Percentiles rank a stretch among this genome's conserved stretches.
phyloP scores from a whole-genome alignment of 768 basidiomycete genomes.

The Cyathus striatus region DNA sequence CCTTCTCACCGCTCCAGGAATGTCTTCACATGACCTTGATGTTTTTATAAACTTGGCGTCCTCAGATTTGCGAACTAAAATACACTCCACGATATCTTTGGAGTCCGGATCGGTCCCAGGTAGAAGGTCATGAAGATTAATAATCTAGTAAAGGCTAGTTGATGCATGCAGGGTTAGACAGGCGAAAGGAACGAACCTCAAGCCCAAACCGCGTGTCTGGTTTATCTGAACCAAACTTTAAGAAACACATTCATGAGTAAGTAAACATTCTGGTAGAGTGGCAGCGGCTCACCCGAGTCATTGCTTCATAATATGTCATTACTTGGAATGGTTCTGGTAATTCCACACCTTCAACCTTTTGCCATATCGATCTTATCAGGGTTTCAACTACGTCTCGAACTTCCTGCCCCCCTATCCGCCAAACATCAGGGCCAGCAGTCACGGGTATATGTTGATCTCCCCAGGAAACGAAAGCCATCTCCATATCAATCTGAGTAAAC shows the following conservation, averaged over 20 bases:
- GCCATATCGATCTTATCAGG: slow-evolving; percentile 74
- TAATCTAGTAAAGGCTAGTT: slow-evolving; percentile 29
- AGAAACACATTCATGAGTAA: slow-evolving; percentile 15
- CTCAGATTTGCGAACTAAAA: slow-evolving; percentile 35
- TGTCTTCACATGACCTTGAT: slow-evolving; percentile 26
- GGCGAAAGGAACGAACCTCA: slow-evolving; percentile 48
- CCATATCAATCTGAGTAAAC: slow-evolving; percentile 95
- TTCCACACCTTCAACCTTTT: slow-evolving; percentile 53
- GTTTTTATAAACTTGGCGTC: slow-evolving; percentile 37
- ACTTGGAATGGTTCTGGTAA: slow-evolving; percentile 67
- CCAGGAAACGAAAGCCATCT: slow-evolving; percentile 95
- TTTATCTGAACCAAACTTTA: slow-evolving; percentile 90
- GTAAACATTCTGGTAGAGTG: slow-evolving; percentile 7
- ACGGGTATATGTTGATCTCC: slow-evolving; percentile 27
- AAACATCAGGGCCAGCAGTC: slow-evolving; percentile 28
- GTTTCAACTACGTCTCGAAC: slow-evolving; percentile 77
- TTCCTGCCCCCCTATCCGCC: slow-evolving; percentile 86
- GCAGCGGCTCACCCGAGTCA: slow-evolving; percentile 61
- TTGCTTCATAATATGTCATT: slow-evolving; percentile 89
- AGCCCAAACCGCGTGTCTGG: slow-evolving; percentile 87
- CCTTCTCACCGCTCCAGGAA: slow-evolving; percentile 11
- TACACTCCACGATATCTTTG: slow-evolving; percentile 37
- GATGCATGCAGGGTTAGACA: slow-evolving; percentile 7
- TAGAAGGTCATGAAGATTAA: slow-evolving; percentile 35
- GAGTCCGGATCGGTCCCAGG: slow-evolving; percentile 20